A percentile compares a stretch with the other conserved stretches of the same genome.
phyloP scores from a whole-genome alignment of 495 filamentous ascomycete species.

The Pseudoneurospora amorphoporcata region DNA sequence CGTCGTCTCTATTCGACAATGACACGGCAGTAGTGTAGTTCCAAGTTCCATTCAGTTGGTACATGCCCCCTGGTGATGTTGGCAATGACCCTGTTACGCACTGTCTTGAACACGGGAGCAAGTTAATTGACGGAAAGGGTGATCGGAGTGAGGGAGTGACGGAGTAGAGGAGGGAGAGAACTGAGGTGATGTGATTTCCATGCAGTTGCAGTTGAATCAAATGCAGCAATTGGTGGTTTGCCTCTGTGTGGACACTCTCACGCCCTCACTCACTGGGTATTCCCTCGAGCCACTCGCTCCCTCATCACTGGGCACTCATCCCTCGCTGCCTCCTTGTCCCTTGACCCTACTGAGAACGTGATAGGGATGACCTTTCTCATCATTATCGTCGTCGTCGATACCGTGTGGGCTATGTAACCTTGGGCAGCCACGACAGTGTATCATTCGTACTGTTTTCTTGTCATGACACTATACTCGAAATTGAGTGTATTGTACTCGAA shows the following conservation, averaged over 20 bases:
- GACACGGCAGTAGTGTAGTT: background rate
- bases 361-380: background rate
- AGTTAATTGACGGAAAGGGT: background rate
- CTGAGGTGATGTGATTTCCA: background rate
- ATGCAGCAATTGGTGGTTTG: background rate
- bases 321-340: background rate
- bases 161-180: background rate
- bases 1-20: background rate
- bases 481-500: background rate
- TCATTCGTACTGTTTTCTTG: background rate
- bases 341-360: background rate
- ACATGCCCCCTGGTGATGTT: background rate
- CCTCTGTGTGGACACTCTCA: background rate
- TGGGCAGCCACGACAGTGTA: background rate
- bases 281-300: too few relatives aligned
- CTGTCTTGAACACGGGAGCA: background rate
- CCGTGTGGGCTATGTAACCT: background rate
- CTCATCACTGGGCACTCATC: background rate
- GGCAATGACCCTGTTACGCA: background rate
- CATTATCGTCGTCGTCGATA: background rate
- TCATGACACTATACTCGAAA: background rate
- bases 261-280: too few relatives aligned
- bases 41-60: background rate
- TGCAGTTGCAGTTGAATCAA: background rate
- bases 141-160: background rate